These are phyloP conservation scores for Rhytidhysteron rufulum DNA, from an alignment of 2,329 filamentous ascomycete species.

Conservation along the genomic window DNA sequence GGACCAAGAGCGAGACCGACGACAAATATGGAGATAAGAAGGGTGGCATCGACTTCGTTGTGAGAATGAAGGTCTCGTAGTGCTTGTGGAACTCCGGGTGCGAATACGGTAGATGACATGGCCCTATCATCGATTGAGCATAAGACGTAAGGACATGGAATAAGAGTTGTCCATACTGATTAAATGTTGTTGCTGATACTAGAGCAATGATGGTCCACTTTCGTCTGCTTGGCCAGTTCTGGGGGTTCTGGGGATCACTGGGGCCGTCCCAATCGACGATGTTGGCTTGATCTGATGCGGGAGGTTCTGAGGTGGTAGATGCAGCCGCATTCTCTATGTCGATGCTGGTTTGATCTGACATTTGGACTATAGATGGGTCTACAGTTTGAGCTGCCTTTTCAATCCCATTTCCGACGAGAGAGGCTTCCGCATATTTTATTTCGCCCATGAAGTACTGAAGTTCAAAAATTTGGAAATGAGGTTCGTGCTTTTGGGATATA, in stretches of 20 bases:
- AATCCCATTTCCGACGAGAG: neutral
- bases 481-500: too few species aligned
- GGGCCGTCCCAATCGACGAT: constrained; percentile 13
- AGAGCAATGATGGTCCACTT: constrained; percentile 30
- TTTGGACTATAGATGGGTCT: neutral
- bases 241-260: constrained; percentile 22
- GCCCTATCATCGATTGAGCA: constrained; percentile 9
- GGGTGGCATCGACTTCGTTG: constrained; percentile 17
- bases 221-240: constrained; percentile 20
- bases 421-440: neutral
- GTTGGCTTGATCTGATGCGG: too few species aligned
- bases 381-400: neutral
- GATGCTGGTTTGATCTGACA: neutral
- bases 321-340: neutral
- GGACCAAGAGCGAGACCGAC: constrained; percentile 27
- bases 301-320: neutral
- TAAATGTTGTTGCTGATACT: constrained; percentile 25
- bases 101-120: constrained; percentile 22
- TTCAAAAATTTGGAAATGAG: too few species aligned
- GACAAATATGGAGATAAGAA: constrained; percentile 21
- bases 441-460: too few species aligned
- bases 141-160: constrained; percentile 1
- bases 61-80: constrained; percentile 15
- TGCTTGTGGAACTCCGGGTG: constrained; percentile 17
- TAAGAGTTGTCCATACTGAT: constrained; percentile 21